Evolutionary conservation across 441 rosid genomes (phyloP), one percentile per base, ranked within the genome.

Genomic region (Adansonia rubrostipa): DNA sequence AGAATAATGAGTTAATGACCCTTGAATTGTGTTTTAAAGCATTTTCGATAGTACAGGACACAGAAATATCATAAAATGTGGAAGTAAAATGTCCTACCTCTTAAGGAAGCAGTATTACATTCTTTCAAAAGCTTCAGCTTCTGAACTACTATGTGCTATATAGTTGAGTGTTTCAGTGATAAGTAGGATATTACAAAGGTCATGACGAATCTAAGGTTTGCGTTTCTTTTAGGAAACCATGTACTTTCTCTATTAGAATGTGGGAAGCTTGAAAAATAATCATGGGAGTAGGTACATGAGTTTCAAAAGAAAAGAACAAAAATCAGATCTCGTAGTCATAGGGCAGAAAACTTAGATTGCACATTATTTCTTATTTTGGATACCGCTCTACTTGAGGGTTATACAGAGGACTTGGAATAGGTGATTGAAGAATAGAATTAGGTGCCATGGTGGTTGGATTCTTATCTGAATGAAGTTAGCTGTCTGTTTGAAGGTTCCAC

Each of bases 371-470:
- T 62, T 28, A 28, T n/a, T 62, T 11, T 62, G 7, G 67, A 33
- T 24, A 17, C 17, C 13, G 67, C 67, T 28, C 4, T 28, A 28
- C 44, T 28, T 62, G 44, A 62, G 13, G 44, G 44, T 33, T 3
- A 62, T 17, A 20, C 10, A 3, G 64, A 20, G 36, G 36, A 22
- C 64, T 22, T 9, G 10, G 58, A 60, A 60, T 60, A 22, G 64
- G 64, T 60, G 14, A 28, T 11, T 28, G 44, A 62, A 62, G 17
- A 62, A 62, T 3, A 5, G 9, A 62, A 62, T 8, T 28, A 28
- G 67, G 45, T 62, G 45, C 67, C 33, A 14, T 62, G 67, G 67
- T 28, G n/a, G 17, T 62, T 28, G 65, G 65, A 10, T 61, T 24
- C 36, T 61, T 61, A 61, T 61, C 65, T 22, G 65, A 28, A 62